Base-by-base conservation (phyloP, 2,329 filamentous ascomycete species). In the Fusarium bactridioides region DNA sequence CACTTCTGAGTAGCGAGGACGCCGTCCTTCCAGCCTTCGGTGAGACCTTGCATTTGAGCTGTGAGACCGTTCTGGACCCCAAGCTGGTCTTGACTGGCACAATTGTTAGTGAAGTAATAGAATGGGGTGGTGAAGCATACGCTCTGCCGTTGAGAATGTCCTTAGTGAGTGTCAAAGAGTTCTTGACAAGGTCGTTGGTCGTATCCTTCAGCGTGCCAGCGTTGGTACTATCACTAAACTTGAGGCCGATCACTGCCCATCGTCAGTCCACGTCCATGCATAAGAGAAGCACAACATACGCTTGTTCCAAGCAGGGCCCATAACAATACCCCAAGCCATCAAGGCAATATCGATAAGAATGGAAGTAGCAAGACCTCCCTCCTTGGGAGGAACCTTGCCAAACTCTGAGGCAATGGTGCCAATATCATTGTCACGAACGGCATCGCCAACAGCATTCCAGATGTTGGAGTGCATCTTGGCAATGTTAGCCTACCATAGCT, bases 221-320 rank as follows among this genome's bases (percentile, higher is more conserved):
- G 12, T 48, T 62, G 2, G 47, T 50, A 7, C 57, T 19, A n/a
- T 63, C 64, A 15, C 11, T 43, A 4, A 67, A 64, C 47, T 68
- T 69, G 9, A 64, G 64, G 2, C 64, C 64, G 19, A 67, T 67
- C 25, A 67, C 64, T 67, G 2, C 6, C 0, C 25, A 29, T 5
- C 6, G 25, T 29, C 3, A 47, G 25, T 21, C 3, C 6, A 3
- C 10, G 9, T 16, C 19, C 3, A 47, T 27, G 0, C 9, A 21
- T 21, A 16, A 4, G 44, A 21, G 4, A 16, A 10, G 12, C 13
- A 21, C 4, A 10, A 11, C 12, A 1, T 60, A 64, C 64, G 19
- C 18, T 68, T 70, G n/a, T 69, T 70, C 67, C 67, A 70, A 7
- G 67, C 55, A 33, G 64, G 67, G 4, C 67, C 67, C 64, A 70